These are phyloP conservation scores for Phyllosticta citribraziliensis DNA, from an alignment of 2,329 filamentous ascomycete species.

Conservation along the genomic window DNA sequence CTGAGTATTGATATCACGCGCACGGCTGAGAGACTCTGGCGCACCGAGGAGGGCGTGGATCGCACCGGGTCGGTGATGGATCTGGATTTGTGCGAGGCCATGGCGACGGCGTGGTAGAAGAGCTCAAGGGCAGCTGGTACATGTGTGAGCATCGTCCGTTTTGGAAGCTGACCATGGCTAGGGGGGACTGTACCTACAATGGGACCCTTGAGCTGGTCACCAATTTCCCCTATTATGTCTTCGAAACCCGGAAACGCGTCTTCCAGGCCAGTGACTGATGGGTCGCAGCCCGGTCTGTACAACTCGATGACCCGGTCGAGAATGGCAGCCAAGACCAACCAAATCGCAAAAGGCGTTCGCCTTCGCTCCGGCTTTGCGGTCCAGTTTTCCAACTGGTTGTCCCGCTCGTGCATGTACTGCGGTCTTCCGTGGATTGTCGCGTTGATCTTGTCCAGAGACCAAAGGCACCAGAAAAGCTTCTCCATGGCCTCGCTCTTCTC, in stretches of 20 bases:
- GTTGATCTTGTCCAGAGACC: slow-evolving; percentile 40
- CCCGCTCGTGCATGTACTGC: slow-evolving; percentile 38
- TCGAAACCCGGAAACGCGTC: slow-evolving; percentile 37
- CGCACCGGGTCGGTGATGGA: slow-evolving; percentile 35
- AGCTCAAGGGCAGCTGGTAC: slow-evolving; percentile 34
- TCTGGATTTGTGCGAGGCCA: slow-evolving; percentile 45
- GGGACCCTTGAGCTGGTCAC: slow-evolving; percentile 28
- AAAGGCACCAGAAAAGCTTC: slow-evolving; percentile 41
- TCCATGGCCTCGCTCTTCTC: slow-evolving; percentile 32
- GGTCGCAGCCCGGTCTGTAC: slow-evolving; percentile 34
- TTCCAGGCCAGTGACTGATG: slow-evolving; percentile 37
- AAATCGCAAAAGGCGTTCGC: slow-evolving; percentile 39
- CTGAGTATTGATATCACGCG: slow-evolving; percentile 44
- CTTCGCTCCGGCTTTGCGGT: slow-evolving; percentile 33
- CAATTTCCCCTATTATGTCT: slow-evolving; percentile 31
- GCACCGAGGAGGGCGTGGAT: slow-evolving; percentile 41
- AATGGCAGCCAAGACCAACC: slow-evolving; percentile 35
- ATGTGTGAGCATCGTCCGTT: not conserved
- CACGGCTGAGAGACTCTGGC: slow-evolving; percentile 46
- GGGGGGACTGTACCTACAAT: slow-evolving; percentile 24
- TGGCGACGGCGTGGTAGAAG: slow-evolving; percentile 48
- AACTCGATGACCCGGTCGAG: slow-evolving; percentile 39
- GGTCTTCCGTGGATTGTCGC: slow-evolving; percentile 39
- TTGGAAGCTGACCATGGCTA: not conserved
- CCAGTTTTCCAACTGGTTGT: slow-evolving; percentile 34